These are phyloP conservation scores for Spiraea crenata DNA, from an alignment of 331 rosid species.

Conservation along the genomic window DNA sequence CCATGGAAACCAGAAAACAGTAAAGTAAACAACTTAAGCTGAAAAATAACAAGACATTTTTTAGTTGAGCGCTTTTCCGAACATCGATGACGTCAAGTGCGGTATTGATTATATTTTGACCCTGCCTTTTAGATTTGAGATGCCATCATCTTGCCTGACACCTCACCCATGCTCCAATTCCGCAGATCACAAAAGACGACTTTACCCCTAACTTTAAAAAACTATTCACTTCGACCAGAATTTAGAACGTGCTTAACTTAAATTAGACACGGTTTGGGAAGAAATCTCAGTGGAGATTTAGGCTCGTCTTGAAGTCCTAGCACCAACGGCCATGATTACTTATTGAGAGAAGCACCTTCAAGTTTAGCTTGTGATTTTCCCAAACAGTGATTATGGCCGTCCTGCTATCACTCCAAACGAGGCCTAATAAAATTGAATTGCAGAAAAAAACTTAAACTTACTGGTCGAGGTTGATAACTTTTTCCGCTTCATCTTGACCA, in stretches of 20 bases:
- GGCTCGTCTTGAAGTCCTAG: background rate
- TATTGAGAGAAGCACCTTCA: too few relatives aligned
- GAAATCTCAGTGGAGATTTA: conserved; percentile 3
- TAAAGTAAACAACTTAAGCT: background rate
- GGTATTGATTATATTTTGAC: conserved; percentile 10
- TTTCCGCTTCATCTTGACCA: conserved; percentile 33
- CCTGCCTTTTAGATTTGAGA: background rate
- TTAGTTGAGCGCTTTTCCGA: background rate
- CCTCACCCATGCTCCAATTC: background rate
- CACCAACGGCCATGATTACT: too few relatives aligned
- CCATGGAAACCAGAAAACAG: conserved; percentile 13
- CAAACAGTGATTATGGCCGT: too few relatives aligned
- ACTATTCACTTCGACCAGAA: background rate
- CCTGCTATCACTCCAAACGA: too few relatives aligned
- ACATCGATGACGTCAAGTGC: conserved; percentile 17
- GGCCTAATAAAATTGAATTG: background rate
- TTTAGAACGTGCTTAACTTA: background rate
- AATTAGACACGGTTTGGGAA: background rate
- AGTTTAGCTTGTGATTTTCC: too few relatives aligned
- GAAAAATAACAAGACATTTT: background rate
- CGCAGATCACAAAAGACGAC: background rate
- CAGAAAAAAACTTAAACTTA: conserved; percentile 38
- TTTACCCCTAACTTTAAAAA: conserved; percentile 1
- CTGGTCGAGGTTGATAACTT: conserved; percentile 75
- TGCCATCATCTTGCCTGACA: conserved; percentile 20